Conservation (phyloP, 768 basidiomycete species). For the Russula virescens region DNA sequence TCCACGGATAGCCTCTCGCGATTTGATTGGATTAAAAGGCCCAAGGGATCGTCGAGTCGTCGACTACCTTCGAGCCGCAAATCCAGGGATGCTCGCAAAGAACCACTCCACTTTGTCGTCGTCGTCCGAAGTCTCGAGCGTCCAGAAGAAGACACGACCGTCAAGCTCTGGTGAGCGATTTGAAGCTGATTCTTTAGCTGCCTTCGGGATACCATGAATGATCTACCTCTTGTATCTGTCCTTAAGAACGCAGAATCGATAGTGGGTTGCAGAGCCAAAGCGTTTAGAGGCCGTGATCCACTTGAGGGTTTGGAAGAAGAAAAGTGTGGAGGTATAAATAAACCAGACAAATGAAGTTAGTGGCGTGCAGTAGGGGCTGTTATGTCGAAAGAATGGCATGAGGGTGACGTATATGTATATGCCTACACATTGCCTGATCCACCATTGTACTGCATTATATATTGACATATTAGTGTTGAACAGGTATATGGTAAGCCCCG, state of each 20-base stretch:
- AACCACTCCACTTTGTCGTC: constrained; percentile 5
- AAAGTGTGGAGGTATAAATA: neutral
- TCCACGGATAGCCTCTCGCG: neutral
- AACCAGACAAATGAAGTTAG: neutral
- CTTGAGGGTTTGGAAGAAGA: neutral
- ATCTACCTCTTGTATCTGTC: neutral
- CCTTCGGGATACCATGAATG: neutral
- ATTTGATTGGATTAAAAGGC: neutral
- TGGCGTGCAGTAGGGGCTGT: neutral
- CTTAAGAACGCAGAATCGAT: neutral
- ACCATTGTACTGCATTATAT: neutral
- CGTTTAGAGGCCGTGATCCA: too few relatives aligned
- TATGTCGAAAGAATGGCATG: neutral
- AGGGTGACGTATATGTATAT: neutral
- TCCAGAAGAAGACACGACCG: neutral
- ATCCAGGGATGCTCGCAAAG: neutral
- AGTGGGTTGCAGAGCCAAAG: too few relatives aligned
- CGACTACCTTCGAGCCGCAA: neutral
- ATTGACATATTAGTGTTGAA: neutral
- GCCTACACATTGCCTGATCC: neutral
- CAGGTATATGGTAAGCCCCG: neutral
- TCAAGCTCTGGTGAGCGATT: neutral
- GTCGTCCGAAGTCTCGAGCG: neutral
- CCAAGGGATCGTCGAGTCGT: neutral
- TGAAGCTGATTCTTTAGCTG: neutral